Evolutionary conservation across 2,329 filamentous ascomycete species (phyloP).

Genomic region (Pseudopithomyces chartarum): DNA sequence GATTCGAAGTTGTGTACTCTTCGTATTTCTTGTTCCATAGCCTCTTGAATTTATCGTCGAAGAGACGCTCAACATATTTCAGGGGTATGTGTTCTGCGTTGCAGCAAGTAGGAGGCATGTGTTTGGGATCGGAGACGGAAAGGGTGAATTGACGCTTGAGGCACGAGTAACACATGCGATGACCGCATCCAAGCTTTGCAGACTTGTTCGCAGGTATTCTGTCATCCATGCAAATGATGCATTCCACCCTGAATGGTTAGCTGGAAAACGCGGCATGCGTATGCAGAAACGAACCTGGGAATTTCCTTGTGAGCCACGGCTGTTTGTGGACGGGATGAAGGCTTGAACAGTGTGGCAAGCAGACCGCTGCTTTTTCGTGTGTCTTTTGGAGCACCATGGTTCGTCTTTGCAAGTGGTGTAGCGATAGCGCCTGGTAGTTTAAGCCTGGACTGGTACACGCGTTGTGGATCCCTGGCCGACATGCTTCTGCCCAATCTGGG

Average conservation of each 20-base stretch:
- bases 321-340: constrained; percentile 27
- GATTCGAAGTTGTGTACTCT: constrained; percentile 74
- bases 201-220: constrained; percentile 67
- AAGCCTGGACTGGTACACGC: constrained; percentile 33
- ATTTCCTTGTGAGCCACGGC: constrained; percentile 32
- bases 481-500: constrained; percentile 37
- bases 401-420: constrained; percentile 30
- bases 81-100: constrained; percentile 73
- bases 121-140: constrained; percentile 75
- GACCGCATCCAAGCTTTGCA: constrained; percentile 75
- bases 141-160: constrained; percentile 75
- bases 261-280: not conserved
- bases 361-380: constrained; percentile 40
- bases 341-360: constrained; percentile 38
- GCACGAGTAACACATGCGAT: constrained; percentile 80
- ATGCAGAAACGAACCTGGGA: constrained; percentile 18
- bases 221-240: constrained; percentile 72
- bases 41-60: constrained; percentile 75
- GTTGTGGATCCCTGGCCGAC: constrained; percentile 38
- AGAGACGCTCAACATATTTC: constrained; percentile 75
- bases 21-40: constrained; percentile 81
- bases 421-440: constrained; percentile 29
- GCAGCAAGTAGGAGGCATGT: constrained; percentile 88
- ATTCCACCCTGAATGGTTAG: constrained; percentile 63
- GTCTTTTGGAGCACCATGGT: constrained; percentile 29